Base-by-base conservation (phyloP, 257 asterid genomes). In the Knoxia roxburghii region DNA sequence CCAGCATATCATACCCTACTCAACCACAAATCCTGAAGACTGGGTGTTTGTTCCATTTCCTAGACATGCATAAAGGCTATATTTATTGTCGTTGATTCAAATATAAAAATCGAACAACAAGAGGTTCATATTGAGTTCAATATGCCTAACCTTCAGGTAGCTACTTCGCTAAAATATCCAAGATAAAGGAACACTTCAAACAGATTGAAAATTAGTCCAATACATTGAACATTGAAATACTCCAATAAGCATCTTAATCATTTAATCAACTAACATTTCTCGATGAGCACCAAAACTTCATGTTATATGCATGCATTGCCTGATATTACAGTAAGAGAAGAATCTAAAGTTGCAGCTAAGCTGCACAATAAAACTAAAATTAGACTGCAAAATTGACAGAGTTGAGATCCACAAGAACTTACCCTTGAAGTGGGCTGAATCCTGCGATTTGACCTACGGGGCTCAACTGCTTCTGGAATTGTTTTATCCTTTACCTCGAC, bases 391-490 rank as follows among this genome's bases (percentile, higher is more conserved):
- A 65, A 2, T 43, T 18, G 11, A 48, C 54, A 24, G 53, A n/a
- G n/a, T 54, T 35, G n/a, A 32, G 32, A 64, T 23, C 33, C 15
- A 17, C n/a, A n/a, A 23, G 33, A 49, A 39, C 79, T 79, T 81
- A 91, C 99, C 96, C 98, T 81, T 32, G 98, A 95, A 40, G 99
- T 95, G 32, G 99, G 99, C 81, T 91, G 98, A 78, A 89, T 95
- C 69, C 84, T 85, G 73, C 99, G 96, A 72, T 84, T 87, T 68
- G 99, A 95, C 76, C 99, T 83, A 69, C 99, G 96, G 49, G 98
- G 97, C 75, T 87, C 99, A 62, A 67, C 54, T 54, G 15, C 78
- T 68, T 87, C 89, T 53, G 91, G 78, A 51, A 30, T 62, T 56
- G 64, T 52, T 17, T 65, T 77, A 67, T 80, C 95, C 70, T 80